phyloP scores from a whole-genome alignment of 2,329 filamentous ascomycete genomes.

The Neoascochyta sp. region DNA sequence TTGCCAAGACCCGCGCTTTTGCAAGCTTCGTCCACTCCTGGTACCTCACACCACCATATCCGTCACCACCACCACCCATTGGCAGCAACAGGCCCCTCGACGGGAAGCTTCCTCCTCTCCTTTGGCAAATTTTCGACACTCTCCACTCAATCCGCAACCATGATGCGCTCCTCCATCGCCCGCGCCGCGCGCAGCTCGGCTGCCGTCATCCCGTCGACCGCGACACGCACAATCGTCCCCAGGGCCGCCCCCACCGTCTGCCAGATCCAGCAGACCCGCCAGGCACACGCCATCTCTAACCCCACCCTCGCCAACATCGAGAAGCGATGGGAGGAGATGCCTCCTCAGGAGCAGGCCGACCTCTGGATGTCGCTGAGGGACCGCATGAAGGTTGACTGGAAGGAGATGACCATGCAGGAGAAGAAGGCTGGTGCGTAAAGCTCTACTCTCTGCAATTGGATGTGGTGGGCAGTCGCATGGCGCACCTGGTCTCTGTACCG shows the following conservation, averaged over 20 bases:
- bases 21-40: slow-evolving; percentile 15
- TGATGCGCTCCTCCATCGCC: slow-evolving; percentile 41
- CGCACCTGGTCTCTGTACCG: slow-evolving; percentile 25
- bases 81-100: slow-evolving; percentile 35
- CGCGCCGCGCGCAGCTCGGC: slow-evolving; percentile 38
- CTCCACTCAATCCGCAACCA: slow-evolving; percentile 39
- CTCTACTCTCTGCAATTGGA: slow-evolving; percentile 10
- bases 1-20: slow-evolving; percentile 10
- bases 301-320: slow-evolving; percentile 97
- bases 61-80: slow-evolving; percentile 38
- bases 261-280: slow-evolving; percentile 53
- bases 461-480: slow-evolving; percentile 21
- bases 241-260: slow-evolving; percentile 37
- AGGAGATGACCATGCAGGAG: slow-evolving; percentile 90
- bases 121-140: slow-evolving; percentile 32
- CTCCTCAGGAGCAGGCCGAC: slow-evolving; percentile 97
- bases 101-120: slow-evolving; percentile 31
- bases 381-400: slow-evolving; percentile 98
- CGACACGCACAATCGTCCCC: slow-evolving; percentile 34
- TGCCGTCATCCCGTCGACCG: slow-evolving; percentile 33
- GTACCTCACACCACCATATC: slow-evolving; percentile 27
- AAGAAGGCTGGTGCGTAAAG: slow-evolving; percentile 92
- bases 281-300: slow-evolving; percentile 93
- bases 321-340: slow-evolving; percentile 98
- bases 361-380: slow-evolving; percentile 98